Conservation (phyloP, 345 rosid species). For the Pugionium dolabratum region DNA sequence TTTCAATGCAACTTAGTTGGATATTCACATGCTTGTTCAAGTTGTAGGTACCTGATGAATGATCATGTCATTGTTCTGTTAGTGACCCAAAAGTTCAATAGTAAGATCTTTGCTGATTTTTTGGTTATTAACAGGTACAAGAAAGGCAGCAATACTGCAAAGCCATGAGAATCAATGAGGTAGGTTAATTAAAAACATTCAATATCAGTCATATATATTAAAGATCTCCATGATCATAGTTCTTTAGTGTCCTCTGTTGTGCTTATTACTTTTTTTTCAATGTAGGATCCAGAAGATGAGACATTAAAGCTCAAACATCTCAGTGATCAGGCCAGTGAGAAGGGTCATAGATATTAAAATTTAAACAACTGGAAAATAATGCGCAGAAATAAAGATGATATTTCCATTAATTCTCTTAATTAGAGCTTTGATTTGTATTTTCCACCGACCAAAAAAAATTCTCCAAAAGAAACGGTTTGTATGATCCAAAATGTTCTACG, state of each 20-base stretch:
- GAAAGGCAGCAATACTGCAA: constrained; percentile 56
- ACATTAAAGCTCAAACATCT: constrained; percentile 62
- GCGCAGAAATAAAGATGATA: too few species aligned
- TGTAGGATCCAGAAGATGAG: constrained; percentile 73
- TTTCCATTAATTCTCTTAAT: too few species aligned
- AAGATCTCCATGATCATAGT: constrained; percentile 19
- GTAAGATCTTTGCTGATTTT: constrained; percentile 27
- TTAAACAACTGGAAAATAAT: too few species aligned
- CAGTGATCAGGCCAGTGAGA: constrained; percentile 85
- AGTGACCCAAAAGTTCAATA: constrained; percentile 8
- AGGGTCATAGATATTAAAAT: constrained; percentile 42
- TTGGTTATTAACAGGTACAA: constrained; percentile 55
- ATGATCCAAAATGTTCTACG: too few species aligned
- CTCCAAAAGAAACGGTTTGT: too few species aligned
- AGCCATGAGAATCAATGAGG: constrained; percentile 61
- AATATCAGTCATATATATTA: constrained; percentile 13
- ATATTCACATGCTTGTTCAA: constrained; percentile 44
- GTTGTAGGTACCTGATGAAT: constrained; percentile 64
- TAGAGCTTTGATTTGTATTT: too few species aligned
- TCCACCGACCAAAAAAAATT: too few species aligned
- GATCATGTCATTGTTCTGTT: constrained; percentile 25
- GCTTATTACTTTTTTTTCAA: constrained; percentile 26
- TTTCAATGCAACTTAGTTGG: constrained; percentile 7
- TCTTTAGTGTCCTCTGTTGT: constrained; percentile 13
- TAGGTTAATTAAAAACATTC: constrained; percentile 43